These are phyloP conservation scores for Pseudocercospora vitis DNA, from an alignment of 2,329 filamentous ascomycete genomes.

Conservation along the genomic window DNA sequence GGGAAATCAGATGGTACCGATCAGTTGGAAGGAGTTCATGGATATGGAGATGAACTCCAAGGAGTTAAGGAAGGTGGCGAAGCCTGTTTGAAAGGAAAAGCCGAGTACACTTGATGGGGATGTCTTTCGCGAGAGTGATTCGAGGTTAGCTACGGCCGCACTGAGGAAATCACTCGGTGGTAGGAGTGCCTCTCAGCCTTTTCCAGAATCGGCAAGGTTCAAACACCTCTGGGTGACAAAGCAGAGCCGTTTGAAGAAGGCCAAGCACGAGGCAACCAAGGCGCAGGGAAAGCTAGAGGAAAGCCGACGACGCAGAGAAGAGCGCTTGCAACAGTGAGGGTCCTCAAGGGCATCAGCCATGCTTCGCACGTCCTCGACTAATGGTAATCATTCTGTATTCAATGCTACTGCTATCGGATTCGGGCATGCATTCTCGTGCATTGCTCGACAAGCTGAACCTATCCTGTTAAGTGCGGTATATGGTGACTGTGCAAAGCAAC, in stretches of 20 bases:
- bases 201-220: no score
- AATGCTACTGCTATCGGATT: constrained; percentile 6
- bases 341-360: no score
- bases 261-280: no score
- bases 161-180: no score
- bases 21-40: constrained; percentile 93
- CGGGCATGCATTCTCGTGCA: not conserved
- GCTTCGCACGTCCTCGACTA: not conserved
- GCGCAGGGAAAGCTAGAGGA: no score
- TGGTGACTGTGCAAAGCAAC: constrained; percentile 6
- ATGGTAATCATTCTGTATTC: constrained; percentile 1
- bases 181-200: no score
- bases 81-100: constrained; percentile 67
- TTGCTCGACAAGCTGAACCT: not conserved
- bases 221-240: no score
- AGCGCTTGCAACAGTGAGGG: no score
- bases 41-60: constrained; percentile 74
- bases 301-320: no score
- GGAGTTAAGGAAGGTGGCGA: constrained; percentile 89
- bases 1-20: constrained; percentile 86
- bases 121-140: not conserved
- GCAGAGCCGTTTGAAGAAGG: no score
- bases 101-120: not conserved
- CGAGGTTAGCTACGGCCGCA: no score
- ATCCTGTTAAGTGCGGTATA: not conserved